phyloP scores from a whole-genome alignment of 805 yeast genomes.

The Zygoascus biomembranicola region DNA sequence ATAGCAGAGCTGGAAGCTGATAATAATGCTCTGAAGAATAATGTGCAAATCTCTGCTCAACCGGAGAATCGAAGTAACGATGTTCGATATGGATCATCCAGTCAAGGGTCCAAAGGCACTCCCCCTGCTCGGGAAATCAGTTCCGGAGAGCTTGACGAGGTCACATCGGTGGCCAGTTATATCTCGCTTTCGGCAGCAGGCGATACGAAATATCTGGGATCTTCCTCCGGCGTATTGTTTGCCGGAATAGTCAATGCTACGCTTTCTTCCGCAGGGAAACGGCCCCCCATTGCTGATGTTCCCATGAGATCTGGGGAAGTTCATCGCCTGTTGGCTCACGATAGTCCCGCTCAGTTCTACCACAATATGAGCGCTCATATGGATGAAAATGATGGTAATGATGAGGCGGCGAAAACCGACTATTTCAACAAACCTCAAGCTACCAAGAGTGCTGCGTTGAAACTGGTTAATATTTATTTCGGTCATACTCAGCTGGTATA shows the following conservation, averaged over 20 bases:
- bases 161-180: slow-evolving; percentile 4
- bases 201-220: slow-evolving; percentile 5
- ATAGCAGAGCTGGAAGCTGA: not conserved
- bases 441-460: not conserved
- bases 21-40: not conserved
- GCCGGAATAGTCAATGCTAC: slow-evolving; percentile 1
- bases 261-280: not conserved
- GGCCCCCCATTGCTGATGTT: not conserved
- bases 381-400: not conserved
- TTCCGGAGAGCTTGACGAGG: not conserved
- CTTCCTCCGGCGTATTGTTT: slow-evolving; percentile 4
- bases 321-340: not conserved
- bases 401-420: not conserved
- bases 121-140: not conserved
- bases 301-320: not conserved
- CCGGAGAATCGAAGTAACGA: not conserved
- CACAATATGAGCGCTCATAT: not conserved
- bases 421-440: not conserved
- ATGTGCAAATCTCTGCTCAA: not conserved
- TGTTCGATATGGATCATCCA: not conserved
- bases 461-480: not conserved
- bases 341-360: not conserved
- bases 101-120: not conserved
- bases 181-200: slow-evolving; percentile 5
- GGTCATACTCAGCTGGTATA: not conserved